Conservation (phyloP, 179 eudicot species). For the Carnegiea gigantea region DNA sequence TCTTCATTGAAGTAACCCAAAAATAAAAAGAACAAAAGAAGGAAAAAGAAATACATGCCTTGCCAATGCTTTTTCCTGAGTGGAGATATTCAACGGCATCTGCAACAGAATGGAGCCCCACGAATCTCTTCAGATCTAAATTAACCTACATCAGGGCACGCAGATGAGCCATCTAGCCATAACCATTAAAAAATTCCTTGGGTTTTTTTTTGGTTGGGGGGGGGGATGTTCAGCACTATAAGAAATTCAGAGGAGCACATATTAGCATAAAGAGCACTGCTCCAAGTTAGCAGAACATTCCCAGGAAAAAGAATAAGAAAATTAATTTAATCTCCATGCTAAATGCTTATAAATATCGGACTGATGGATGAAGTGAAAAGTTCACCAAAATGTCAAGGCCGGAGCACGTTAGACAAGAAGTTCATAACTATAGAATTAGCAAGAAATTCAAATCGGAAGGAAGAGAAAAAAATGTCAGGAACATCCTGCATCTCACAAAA, state of each 20-base stretch:
- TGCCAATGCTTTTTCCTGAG: constrained; percentile 92
- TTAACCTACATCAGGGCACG: constrained; percentile 48
- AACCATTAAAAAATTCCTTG: neutral
- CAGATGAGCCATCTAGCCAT: neutral
- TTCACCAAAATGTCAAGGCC: neutral
- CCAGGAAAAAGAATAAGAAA: neutral
- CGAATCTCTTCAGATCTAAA: constrained; percentile 69
- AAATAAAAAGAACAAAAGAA: neutral
- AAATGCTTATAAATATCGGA: neutral
- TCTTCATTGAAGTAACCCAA: neutral
- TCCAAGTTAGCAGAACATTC: neutral
- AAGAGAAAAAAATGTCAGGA: neutral
- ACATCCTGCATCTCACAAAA: neutral
- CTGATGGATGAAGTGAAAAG: neutral
- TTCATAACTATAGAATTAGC: neutral
- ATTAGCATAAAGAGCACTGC: neutral
- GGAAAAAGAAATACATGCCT: constrained; percentile 45
- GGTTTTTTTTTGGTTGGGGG: no score
- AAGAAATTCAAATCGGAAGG: neutral
- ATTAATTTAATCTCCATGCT: neutral
- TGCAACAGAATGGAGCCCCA: constrained; percentile 81
- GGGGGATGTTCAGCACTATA: no score
- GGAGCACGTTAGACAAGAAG: neutral
- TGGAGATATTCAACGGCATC: constrained; percentile 99
- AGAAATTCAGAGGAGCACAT: no score